These are phyloP conservation scores for Andrographis paniculata DNA, from an alignment of 305 asterid species.

Conservation along the genomic window DNA sequence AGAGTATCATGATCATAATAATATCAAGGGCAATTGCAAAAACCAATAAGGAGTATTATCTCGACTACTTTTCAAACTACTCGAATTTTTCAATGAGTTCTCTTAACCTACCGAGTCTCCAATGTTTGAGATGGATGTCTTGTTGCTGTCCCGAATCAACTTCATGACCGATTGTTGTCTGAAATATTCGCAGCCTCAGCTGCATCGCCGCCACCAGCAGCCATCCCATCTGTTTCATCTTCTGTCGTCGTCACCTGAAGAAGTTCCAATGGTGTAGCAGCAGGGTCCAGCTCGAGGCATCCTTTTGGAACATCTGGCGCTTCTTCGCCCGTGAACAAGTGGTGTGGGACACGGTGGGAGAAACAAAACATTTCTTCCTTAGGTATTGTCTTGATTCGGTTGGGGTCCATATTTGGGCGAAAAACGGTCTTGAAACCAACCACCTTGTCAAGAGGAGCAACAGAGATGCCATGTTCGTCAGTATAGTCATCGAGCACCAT, in stretches of 20 bases:
- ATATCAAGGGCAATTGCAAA: too few relatives aligned
- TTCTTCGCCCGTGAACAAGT: constrained; percentile 58
- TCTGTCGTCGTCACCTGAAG: constrained; percentile 38
- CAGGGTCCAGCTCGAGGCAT: constrained; percentile 86
- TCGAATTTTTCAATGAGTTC: too few relatives aligned
- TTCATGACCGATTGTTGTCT: constrained; percentile 8
- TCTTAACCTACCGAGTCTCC: too few relatives aligned
- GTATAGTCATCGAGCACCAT: constrained; percentile 53
- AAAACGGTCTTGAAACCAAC: constrained; percentile 72
- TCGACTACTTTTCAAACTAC: too few relatives aligned
- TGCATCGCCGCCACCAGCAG: constrained; percentile 15
- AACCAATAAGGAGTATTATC: too few relatives aligned
- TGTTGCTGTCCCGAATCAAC: too few relatives aligned
- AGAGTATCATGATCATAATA: too few relatives aligned
- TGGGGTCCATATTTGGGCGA: constrained; percentile 42
- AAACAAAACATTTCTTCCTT: constrained; percentile 78
- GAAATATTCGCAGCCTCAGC: constrained; percentile 14
- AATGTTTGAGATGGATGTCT: too few relatives aligned
- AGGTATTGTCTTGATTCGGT: constrained; percentile 36
- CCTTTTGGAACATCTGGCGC: constrained; percentile 55
- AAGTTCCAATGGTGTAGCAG: constrained; percentile 76
- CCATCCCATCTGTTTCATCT: constrained; percentile 16
- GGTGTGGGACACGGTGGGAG: constrained; percentile 69
- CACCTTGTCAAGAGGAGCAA: constrained; percentile 76
- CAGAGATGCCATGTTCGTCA: constrained; percentile 53